Conservation (phyloP, 345 rosid genomes). For the Eucalyptus rudis region DNA sequence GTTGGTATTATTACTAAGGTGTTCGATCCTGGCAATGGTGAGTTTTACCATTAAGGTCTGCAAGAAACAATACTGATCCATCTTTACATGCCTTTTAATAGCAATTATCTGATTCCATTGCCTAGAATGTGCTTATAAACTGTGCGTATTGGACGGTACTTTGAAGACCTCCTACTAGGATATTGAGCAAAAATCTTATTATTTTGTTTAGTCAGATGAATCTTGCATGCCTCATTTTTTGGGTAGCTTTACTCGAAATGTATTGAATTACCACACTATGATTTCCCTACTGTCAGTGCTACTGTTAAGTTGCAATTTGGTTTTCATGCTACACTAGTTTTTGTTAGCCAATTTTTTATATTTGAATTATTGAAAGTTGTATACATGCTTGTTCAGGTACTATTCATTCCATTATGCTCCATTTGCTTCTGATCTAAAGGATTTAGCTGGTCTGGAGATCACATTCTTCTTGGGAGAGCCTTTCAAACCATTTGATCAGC, state of each 20-base stretch:
- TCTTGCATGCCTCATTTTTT: neutral
- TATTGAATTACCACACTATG: neutral
- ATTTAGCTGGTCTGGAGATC: constrained; percentile 67
- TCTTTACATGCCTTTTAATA: neutral
- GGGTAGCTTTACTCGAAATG: neutral
- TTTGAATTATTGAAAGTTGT: neutral
- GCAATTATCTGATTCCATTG: neutral
- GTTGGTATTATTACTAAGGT: constrained; percentile 91
- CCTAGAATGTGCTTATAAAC: neutral
- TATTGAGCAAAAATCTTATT: neutral
- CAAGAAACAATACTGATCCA: neutral
- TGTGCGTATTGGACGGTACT: neutral
- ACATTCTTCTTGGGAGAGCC: constrained; percentile 86
- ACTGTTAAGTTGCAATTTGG: neutral
- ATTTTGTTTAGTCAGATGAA: neutral
- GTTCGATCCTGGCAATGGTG: constrained; percentile 98
- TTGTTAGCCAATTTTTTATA: neutral
- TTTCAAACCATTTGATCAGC: constrained; percentile 96
- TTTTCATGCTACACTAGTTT: neutral
- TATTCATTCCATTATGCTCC: constrained; percentile 97
- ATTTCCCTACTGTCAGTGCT: neutral
- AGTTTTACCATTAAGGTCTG: constrained; percentile 11
- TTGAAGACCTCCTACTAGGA: neutral
- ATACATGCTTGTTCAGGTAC: neutral
- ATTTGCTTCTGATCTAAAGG: constrained; percentile 92